phyloP scores from a whole-genome alignment of 164 flowering plant genomes.

The Vitis amurensis region DNA sequence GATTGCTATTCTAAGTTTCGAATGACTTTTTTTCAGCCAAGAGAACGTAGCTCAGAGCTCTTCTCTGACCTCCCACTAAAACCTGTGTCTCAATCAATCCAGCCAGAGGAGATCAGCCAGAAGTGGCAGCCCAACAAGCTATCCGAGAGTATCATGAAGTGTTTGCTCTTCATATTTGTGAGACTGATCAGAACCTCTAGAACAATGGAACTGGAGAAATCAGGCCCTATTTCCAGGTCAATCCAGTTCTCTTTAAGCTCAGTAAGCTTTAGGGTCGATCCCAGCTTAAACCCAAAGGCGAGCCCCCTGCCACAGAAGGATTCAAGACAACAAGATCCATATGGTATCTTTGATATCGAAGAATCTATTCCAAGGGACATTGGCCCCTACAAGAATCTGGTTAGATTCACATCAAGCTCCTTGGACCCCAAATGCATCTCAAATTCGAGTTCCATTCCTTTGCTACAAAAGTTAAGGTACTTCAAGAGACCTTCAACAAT shows the following conservation, averaged over 20 bases:
- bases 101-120: slow-evolving; percentile 37
- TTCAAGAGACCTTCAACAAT: background rate
- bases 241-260: slow-evolving; percentile 44
- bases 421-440: slow-evolving; percentile 74
- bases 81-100: slow-evolving; percentile 27
- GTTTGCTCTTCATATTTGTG: slow-evolving; percentile 72
- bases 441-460: slow-evolving; percentile 55
- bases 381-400: slow-evolving; percentile 95
- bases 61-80: slow-evolving; percentile 36
- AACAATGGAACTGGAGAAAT: slow-evolving; percentile 69
- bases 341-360: slow-evolving; percentile 70
- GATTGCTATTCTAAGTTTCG: background rate
- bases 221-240: slow-evolving; percentile 50
- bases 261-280: slow-evolving; percentile 69
- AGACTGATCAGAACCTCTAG: slow-evolving; percentile 79
- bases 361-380: slow-evolving; percentile 86
- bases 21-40: slow-evolving; percentile 30
- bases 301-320: slow-evolving; percentile 50
- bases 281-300: slow-evolving; percentile 29
- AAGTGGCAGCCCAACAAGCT: slow-evolving; percentile 81
- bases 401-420: slow-evolving; percentile 65
- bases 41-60: slow-evolving; percentile 31
- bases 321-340: slow-evolving; percentile 83
- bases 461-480: slow-evolving; percentile 74
- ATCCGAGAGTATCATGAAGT: slow-evolving; percentile 87